Evolutionary conservation across 495 filamentous ascomycete species (phyloP).

Genomic region (Aspergillus biplanus): DNA sequence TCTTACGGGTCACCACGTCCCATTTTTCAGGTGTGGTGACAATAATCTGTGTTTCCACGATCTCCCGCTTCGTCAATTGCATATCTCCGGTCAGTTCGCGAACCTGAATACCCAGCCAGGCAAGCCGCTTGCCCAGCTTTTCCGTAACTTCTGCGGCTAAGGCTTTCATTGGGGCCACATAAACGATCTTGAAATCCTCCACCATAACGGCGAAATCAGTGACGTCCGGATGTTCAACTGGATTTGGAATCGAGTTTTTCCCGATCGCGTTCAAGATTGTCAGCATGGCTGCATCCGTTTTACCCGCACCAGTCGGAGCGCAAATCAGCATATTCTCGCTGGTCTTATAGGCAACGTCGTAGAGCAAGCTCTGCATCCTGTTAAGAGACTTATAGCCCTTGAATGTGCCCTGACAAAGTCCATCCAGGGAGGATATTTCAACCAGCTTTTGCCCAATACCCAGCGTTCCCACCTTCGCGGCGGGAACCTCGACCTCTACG

Average conservation of each 20-base stretch:
- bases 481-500: constrained; percentile 86
- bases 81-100: constrained; percentile 97
- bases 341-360: constrained; percentile 92
- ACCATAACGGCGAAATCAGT: constrained; percentile 75
- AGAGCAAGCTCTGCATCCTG: constrained; percentile 96
- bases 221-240: constrained; percentile 70
- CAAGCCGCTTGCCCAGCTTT: constrained; percentile 90
- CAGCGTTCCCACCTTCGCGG: constrained; percentile 75
- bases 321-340: constrained; percentile 99
- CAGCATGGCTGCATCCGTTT: constrained; percentile 98
- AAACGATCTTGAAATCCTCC: constrained; percentile 97
- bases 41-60: constrained; percentile 94
- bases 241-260: constrained; percentile 81
- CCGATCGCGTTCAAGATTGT: constrained; percentile 86
- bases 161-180: constrained; percentile 98
- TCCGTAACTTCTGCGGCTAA: constrained; percentile 94
- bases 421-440: constrained; percentile 81
- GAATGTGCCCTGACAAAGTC: constrained; percentile 88
- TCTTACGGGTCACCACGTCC: constrained; percentile 97
- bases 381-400: constrained; percentile 92
- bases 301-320: constrained; percentile 96
- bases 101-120: constrained; percentile 87
- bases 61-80: constrained; percentile 97
- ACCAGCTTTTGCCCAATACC: constrained; percentile 73
- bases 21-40: constrained; percentile 99